Evolutionary conservation across 805 yeast genomes (phyloP).

Genomic region (Torulaspora quercuum): DNA sequence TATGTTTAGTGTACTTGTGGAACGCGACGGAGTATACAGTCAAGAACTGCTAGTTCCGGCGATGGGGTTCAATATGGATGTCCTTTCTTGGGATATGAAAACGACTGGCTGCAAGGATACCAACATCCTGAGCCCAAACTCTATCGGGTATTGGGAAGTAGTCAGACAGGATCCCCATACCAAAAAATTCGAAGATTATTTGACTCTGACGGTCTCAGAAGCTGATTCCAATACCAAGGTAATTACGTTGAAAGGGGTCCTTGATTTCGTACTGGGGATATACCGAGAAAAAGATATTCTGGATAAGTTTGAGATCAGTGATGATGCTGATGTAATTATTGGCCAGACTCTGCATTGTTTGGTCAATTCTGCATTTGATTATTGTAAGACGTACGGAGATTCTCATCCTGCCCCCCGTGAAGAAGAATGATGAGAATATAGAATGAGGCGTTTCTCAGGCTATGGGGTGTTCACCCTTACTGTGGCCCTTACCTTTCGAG

Average conservation of each 20-base stretch:
- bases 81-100: conserved; percentile 19
- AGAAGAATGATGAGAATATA: conserved; percentile 1
- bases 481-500: no score
- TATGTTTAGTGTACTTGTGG: conserved; percentile 17
- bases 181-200: conserved; percentile 34
- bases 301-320: conserved; percentile 11
- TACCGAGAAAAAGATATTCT: conserved; percentile 23
- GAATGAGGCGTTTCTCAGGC: no score
- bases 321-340: conserved; percentile 15
- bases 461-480: no score
- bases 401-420: conserved; percentile 8
- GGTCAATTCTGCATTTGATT: conserved; percentile 4
- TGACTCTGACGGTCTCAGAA: conserved; percentile 42
- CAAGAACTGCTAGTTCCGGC: conserved; percentile 19
- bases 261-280: conserved; percentile 38
- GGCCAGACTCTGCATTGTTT: conserved; percentile 15
- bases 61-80: conserved; percentile 19
- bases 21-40: conserved; percentile 18
- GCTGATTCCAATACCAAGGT: conserved; percentile 39
- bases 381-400: conserved; percentile 19
- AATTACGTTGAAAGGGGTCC: conserved; percentile 38
- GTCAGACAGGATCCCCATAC: conserved; percentile 17
- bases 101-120: conserved; percentile 13
- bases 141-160: conserved; percentile 21
- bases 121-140: conserved; percentile 20